Evolutionary conservation across 2,329 filamentous ascomycete species (phyloP), one percentile per base, ranked within the genome.

Genomic region (Cladosporium sp.): DNA sequence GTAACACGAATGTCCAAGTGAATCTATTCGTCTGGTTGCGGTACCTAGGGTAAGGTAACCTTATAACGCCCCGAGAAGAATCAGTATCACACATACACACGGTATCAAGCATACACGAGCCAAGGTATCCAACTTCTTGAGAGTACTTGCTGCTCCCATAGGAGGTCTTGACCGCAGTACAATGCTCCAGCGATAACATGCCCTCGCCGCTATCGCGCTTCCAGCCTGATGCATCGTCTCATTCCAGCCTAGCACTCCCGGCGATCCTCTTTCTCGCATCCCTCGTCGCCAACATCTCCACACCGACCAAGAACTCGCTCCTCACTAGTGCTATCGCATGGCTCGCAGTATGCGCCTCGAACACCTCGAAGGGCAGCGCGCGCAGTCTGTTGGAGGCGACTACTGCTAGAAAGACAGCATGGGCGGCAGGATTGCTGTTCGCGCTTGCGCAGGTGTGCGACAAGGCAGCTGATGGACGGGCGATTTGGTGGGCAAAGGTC

Each of bases 401-500:
- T 15, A 78, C 66, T 68, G 72, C 71, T 68, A 75, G 69, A 68
- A 72, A 51, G 66, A 61, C 66, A 71, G 71, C 71, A 65, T 82
- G 80, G 80, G 70, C 75, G 24, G 79, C 80, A 5, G 82, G 81
- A 41, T 75, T 69, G 11, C 73, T 82, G 59, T 73, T 82, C 44
- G 80, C 78, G 12, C 70, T 83, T 59, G 75, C 79, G 28, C 74
- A 75, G 47, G 73, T 83, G 44, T 82, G 81, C 73, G 80, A 82
- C 68, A 71, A 80, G 64, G 78, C 80, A n/a, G 77, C 78, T 68
- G 79, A 81, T 67, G 78, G 77, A 61, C 74, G 78, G 67, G 78
- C 78, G 49, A 76, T 81, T n/a, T 79, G 80, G 77, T 78, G 79
- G 74, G 78, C 78, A 26, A 82, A 83, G 79, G 81, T 82, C 67